phyloP scores from a whole-genome alignment of 805 yeast genomes.

The Kodamaea nitidulidarum region DNA sequence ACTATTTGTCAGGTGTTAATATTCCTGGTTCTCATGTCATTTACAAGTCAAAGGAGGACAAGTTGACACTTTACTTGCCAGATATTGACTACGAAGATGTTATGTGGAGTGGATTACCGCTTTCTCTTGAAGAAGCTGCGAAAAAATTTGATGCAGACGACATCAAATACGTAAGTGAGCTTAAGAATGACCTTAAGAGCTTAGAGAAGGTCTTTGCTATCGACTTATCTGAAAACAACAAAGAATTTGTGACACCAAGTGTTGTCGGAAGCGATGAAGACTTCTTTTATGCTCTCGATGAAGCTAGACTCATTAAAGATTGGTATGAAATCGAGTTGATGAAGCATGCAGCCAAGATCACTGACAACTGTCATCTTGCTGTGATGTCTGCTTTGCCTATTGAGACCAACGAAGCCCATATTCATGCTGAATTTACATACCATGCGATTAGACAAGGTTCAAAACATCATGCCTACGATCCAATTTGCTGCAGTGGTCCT shows the following conservation, averaged over 20 bases:
- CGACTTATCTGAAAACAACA: slow-evolving; percentile 48
- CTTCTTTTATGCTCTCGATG: slow-evolving; percentile 74
- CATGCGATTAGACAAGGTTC: slow-evolving; percentile 94
- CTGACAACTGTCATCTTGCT: slow-evolving; percentile 84
- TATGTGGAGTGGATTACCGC: slow-evolving; percentile 94
- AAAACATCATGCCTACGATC: slow-evolving; percentile 84
- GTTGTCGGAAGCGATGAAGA: slow-evolving; percentile 44
- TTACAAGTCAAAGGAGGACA: slow-evolving; percentile 50
- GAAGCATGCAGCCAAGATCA: slow-evolving; percentile 76
- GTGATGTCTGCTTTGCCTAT: slow-evolving; percentile 92
- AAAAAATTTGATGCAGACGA: slow-evolving; percentile 75
- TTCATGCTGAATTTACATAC: slow-evolving; percentile 92
- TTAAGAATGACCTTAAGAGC: slow-evolving; percentile 35
- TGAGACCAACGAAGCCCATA: slow-evolving; percentile 81
- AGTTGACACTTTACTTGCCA: slow-evolving; percentile 73
- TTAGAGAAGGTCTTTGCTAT: slow-evolving; percentile 45
- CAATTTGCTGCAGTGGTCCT: slow-evolving; percentile 93
- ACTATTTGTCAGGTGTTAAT: slow-evolving; percentile 77
- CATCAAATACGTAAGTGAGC: slow-evolving; percentile 57
- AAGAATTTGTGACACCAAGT: slow-evolving; percentile 24
- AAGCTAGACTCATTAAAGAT: slow-evolving; percentile 81
- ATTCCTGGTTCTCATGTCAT: slow-evolving; percentile 72
- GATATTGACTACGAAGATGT: slow-evolving; percentile 82
- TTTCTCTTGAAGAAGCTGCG: slow-evolving; percentile 60
- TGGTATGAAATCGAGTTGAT: slow-evolving; percentile 70